Evolutionary conservation across 2,329 filamentous ascomycete species (phyloP).

Genomic region (Fusarium sp.): DNA sequence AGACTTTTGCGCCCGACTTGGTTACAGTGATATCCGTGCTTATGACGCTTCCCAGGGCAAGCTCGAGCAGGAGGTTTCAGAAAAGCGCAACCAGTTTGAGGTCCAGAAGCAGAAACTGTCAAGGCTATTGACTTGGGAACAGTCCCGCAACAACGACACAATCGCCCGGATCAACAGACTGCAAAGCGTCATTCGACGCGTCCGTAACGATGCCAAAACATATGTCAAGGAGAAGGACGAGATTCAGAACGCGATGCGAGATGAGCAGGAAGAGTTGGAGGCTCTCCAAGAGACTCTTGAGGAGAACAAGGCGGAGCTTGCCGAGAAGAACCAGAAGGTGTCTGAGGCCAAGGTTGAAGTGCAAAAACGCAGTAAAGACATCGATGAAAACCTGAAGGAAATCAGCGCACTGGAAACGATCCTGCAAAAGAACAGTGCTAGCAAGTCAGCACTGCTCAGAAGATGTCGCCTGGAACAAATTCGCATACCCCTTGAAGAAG

Average conservation of each 20-base stretch:
- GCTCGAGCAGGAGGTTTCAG: constrained; percentile 85
- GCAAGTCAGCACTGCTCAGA: constrained; percentile 82
- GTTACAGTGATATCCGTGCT: constrained; percentile 87
- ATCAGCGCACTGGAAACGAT: constrained; percentile 83
- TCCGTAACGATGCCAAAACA: constrained; percentile 72
- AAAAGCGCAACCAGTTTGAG: constrained; percentile 86
- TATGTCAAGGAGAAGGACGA: constrained; percentile 76
- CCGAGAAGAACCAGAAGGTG: constrained; percentile 75
- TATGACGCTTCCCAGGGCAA: constrained; percentile 95
- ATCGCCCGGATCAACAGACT: constrained; percentile 73
- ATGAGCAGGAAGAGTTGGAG: constrained; percentile 78
- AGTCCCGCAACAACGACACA: constrained; percentile 62
- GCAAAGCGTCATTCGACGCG: constrained; percentile 69
- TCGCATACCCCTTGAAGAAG: constrained; percentile 76
- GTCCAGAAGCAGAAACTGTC: constrained; percentile 81
- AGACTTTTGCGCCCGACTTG: constrained; percentile 83
- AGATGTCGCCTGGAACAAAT: constrained; percentile 95
- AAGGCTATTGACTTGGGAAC: constrained; percentile 65
- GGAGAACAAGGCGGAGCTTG: constrained; percentile 70
- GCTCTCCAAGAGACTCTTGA: constrained; percentile 75
- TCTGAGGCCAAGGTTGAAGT: constrained; percentile 80
- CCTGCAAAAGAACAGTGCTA: constrained; percentile 83
- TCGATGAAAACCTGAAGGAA: constrained; percentile 74
- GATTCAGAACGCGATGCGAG: constrained; percentile 76
- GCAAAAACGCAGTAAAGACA: constrained; percentile 82